Percentiles rank a stretch among this genome's conserved stretches.
phyloP scores from a whole-genome alignment of 495 filamentous ascomycete genomes.

The Elaphomyces granulatus region DNA sequence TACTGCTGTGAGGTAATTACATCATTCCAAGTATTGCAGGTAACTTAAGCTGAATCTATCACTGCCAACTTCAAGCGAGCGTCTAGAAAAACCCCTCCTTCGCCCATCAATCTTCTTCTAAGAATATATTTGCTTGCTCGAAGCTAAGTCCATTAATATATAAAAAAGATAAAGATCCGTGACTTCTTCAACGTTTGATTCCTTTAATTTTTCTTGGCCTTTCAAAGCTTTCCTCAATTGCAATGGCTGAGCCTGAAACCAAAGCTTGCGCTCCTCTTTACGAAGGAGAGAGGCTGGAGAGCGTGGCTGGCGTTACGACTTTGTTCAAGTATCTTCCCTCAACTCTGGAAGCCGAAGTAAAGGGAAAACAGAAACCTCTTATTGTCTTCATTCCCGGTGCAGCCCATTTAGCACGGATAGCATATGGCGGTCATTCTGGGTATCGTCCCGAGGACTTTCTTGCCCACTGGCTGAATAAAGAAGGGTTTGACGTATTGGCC shows the following conservation, averaged over 20 bases:
- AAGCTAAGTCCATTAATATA: too few relatives aligned
- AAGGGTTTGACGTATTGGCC: slow-evolving; percentile 11
- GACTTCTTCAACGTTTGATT: too few relatives aligned
- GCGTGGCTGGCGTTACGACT: slow-evolving; percentile 9
- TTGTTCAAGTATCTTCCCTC: slow-evolving; percentile 12
- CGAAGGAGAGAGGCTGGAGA: slow-evolving; percentile 10
- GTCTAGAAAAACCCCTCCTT: too few relatives aligned
- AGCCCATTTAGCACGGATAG: slow-evolving; percentile 12
- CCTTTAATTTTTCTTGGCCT: too few relatives aligned
- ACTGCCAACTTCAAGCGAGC: too few relatives aligned
- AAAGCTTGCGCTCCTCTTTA: slow-evolving; percentile 10
- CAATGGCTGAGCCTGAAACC: background rate
- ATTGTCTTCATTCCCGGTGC: slow-evolving; percentile 14
- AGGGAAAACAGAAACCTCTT: slow-evolving; percentile 5
- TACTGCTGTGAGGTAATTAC: too few relatives aligned
- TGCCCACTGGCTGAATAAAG: slow-evolving; percentile 8
- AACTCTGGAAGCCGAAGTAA: background rate
- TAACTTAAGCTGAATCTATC: too few relatives aligned
- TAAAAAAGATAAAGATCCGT: too few relatives aligned
- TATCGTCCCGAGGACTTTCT: slow-evolving; percentile 9
- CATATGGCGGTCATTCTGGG: slow-evolving; percentile 14
- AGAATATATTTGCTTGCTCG: too few relatives aligned
- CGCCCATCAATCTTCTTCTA: too few relatives aligned
- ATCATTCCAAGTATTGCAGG: too few relatives aligned
- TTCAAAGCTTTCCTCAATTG: too few relatives aligned